These are phyloP conservation scores for Globisporangium cederbergense DNA, from an alignment of 352 stramenopile genomes.

Conservation along the genomic window DNA sequence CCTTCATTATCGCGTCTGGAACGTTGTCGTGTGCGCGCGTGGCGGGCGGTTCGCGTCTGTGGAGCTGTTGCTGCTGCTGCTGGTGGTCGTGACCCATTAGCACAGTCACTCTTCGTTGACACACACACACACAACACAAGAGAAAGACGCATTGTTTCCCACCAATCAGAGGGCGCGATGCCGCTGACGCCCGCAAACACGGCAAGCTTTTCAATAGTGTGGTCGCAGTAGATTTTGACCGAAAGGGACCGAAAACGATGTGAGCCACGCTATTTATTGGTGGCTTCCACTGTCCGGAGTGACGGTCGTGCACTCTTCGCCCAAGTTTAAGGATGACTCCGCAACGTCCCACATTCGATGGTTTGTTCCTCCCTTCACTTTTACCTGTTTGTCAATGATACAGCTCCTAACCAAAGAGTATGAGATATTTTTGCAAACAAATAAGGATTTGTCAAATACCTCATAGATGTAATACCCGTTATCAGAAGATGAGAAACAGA, in stretches of 20 bases:
- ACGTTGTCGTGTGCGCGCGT: not conserved
- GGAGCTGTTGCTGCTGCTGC: not conserved
- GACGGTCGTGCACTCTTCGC: conserved; percentile 1
- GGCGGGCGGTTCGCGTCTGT: conserved; percentile 10
- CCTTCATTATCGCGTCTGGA: conserved; percentile 9
- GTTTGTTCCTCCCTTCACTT: not conserved
- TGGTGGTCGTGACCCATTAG: conserved; percentile 11
- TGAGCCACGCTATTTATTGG: conserved; percentile 3
- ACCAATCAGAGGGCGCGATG: conserved; percentile 4
- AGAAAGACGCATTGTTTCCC: not conserved
- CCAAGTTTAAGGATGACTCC: conserved; percentile 25
- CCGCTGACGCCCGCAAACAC: not conserved
- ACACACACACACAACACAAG: conserved; percentile 2
- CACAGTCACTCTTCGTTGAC: conserved; percentile 9
- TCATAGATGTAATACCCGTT: not conserved
- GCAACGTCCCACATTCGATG: conserved; percentile 21
- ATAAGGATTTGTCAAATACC: too few species aligned
- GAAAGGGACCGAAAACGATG: not conserved
- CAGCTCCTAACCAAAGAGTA: not conserved
- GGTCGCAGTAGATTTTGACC: not conserved
- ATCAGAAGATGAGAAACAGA: not conserved
- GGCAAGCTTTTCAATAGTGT: not conserved
- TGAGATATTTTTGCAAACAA: not conserved
- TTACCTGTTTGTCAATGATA: not conserved
- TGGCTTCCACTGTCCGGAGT: not conserved